Evolutionary conservation across 169 alveolate genomes (phyloP).

Genomic region (Cryptosporidium felis): DNA sequence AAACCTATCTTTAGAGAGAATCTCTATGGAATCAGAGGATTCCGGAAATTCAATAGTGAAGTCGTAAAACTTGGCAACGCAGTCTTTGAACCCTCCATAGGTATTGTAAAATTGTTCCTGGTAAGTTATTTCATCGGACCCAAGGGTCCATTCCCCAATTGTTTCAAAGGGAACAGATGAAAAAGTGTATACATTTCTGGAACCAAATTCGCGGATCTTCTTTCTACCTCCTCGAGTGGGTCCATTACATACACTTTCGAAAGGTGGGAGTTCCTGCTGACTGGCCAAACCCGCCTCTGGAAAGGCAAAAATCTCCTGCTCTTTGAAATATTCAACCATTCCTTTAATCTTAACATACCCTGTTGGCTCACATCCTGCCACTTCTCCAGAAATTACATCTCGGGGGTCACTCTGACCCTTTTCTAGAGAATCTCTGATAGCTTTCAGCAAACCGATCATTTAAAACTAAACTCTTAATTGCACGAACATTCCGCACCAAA

Average conservation of each 20-base stretch:
- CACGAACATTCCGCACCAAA: no score
- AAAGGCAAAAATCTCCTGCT: conserved; percentile 19
- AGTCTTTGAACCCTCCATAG: conserved; percentile 1
- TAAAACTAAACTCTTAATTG: background rate
- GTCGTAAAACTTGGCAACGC: conserved; percentile 6
- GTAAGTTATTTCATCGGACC: no score
- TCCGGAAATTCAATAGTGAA: background rate
- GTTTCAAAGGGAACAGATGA: conserved; percentile 1
- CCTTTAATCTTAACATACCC: conserved; percentile 32
- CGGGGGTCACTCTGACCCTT: background rate
- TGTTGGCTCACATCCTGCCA: background rate
- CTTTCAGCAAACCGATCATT: background rate
- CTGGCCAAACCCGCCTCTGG: no score
- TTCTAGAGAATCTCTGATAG: background rate
- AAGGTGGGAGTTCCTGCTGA: no score
- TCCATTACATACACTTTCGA: no score
- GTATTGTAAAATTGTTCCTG: background rate
- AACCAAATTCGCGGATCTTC: no score
- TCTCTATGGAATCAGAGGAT: background rate
- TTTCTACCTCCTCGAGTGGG: no score
- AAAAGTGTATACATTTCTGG: conserved; percentile 27
- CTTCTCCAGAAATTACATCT: background rate
- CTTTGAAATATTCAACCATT: conserved; percentile 32
- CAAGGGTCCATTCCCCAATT: background rate
- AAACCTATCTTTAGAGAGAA: background rate